Base-by-base conservation (phyloP, 345 rosid genomes). In the Hypericum perforatum region DNA sequence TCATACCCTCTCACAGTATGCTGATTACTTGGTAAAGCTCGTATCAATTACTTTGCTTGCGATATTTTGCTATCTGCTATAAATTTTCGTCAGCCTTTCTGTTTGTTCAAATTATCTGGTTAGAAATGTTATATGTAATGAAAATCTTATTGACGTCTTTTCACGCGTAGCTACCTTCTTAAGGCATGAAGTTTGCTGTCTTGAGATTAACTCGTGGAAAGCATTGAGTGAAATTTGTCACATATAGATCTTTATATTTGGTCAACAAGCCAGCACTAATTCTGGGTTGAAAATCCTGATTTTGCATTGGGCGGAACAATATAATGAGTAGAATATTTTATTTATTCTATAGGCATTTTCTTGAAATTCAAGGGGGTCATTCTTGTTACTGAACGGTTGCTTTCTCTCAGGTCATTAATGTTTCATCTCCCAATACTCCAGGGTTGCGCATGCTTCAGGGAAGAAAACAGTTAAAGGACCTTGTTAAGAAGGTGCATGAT, bases 391-490 rank as follows among this genome's bases (percentile, higher is more conserved):
- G 7, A 49, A 52, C 53, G 40, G 32, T 59, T 42, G 9, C 38
- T 60, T 22, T 37, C 16, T 43, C 11, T 41, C 3, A 92, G 98
- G 98, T 89, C 32, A 89, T 92, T 51, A 88, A 92, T 78, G 91
- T 89, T 69, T 89, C 99, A 73, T 92, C 97, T 6, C 97, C 99
- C 10, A 92, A 92, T 58, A 92, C 99, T 16, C 94, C 94, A 37
- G 95, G 99, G 22, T 64, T 92, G 72, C 95, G 94, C 36, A 82
- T 74, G 85, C 97, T 92, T 65, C 97, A 88, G 64, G 99, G 99
- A 49, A 85, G 97, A 66, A 88, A 84, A 70, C 91, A 92, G 57
- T 76, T 88, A 60, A 92, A 92, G 76, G 98, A 87, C 61, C 82
- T 92, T 50, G 95, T 88, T 47, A 88, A 83, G 76, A 92, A 84